Percentiles rank a stretch among this genome's conserved stretches.
Conservation (phyloP, 2,329 filamentous ascomycete genomes). For the Verticillium dahliae region DNA sequence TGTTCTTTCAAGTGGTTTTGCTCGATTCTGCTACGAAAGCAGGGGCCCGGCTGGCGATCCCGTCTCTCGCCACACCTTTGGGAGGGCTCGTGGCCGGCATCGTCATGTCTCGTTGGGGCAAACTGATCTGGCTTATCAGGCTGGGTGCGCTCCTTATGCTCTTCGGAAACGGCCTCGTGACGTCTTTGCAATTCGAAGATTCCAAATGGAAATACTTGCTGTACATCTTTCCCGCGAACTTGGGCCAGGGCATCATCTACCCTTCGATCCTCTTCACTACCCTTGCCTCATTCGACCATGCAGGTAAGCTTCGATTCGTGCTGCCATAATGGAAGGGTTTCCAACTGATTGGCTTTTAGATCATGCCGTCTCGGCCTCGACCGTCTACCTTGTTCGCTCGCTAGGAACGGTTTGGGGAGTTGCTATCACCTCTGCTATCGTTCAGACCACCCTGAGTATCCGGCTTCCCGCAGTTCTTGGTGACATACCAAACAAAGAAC, state of each 20-base stretch:
- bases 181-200: slow-evolving; percentile 41
- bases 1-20: slow-evolving; percentile 65
- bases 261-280: slow-evolving; percentile 55
- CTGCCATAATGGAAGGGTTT: neutral
- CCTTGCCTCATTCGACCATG: slow-evolving; percentile 54
- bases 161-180: slow-evolving; percentile 45
- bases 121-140: slow-evolving; percentile 44
- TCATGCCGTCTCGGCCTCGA: slow-evolving; percentile 56
- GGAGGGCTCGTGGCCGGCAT: slow-evolving; percentile 51
- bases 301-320: slow-evolving; percentile 29
- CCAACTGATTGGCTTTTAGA: slow-evolving; percentile 28
- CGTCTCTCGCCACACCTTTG: slow-evolving; percentile 52
- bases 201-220: slow-evolving; percentile 47
- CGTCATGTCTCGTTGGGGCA: slow-evolving; percentile 51
- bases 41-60: slow-evolving; percentile 56
- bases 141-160: slow-evolving; percentile 44
- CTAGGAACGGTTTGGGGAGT: slow-evolving; percentile 60
- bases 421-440: slow-evolving; percentile 53
- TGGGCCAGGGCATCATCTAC: slow-evolving; percentile 55
- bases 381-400: slow-evolving; percentile 57
- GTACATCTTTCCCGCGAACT: slow-evolving; percentile 50
- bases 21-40: slow-evolving; percentile 57
- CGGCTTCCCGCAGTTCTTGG: slow-evolving; percentile 46
- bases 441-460: slow-evolving; percentile 54
- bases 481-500: slow-evolving; percentile 50